Evolutionary conservation across 345 rosid genomes (phyloP), one percentile per base, ranked within the genome.

Genomic region (Firmiana major): DNA sequence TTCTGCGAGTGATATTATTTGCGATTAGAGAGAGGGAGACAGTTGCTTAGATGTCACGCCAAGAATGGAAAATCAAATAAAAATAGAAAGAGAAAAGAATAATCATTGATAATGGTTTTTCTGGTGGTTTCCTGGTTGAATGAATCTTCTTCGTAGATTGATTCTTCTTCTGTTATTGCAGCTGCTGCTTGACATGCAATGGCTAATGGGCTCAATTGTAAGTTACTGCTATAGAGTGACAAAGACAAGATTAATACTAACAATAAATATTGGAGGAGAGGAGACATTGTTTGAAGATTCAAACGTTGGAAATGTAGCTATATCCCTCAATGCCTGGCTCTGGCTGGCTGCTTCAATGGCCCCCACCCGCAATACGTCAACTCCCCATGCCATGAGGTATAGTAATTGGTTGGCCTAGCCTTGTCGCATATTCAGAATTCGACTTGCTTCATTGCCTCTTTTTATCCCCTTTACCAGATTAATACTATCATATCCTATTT

Each of bases 351-450:
- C 9, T 42, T 42, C 8, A 7, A 8, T 4, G 45, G 45, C 45
- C 6, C 45, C 8, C 51, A 46, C 51, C 3, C 46, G 6, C 40
- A 42, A 4, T 7, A 38, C 42, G 42, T 38, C 42, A 26, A 42
- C 10, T 19, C 7, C 12, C 28, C 40, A 42, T 0, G 45, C 28
- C 16, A 40, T 38, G 16, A 21, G 63, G 67, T 31, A 3, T 3
- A 3, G 40, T 5, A 31, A 31, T 36, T 36, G 40, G 40, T 58
- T 57, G 58, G 36, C 48, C 9, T 46, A 31, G 34, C 34, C 3
- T 70, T 48, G 71, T 78, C 53, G 60, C 53, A 60, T 57, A 40
- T 54, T 40, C 9, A 38, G 79, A 73, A 65, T 53, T 42, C 74
- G 54, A 76, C 45, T 51, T 76, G 24, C 24, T 16, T 55, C 45